Evolutionary conservation across 177 flowering plant genomes (phyloP).

Genomic region (Tripterygium wilfordii): DNA sequence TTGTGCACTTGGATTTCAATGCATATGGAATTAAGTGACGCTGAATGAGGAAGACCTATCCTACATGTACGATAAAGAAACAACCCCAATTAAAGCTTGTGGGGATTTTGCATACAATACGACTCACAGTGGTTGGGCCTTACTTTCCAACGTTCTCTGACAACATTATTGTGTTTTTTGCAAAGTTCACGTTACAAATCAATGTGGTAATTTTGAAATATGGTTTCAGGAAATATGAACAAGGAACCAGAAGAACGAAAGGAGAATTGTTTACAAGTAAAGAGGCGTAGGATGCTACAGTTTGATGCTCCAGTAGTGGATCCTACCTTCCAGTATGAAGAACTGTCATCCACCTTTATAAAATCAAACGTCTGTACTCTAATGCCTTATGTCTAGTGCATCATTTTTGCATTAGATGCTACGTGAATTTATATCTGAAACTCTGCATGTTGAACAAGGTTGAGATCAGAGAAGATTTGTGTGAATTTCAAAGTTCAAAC

Average conservation of each 20-base stretch:
- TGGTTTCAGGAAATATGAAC: slow-evolving; percentile 36
- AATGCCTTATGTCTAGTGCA: too few species aligned
- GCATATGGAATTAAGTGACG: slow-evolving; percentile 38
- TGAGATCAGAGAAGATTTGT: too few species aligned
- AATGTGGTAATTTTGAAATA: slow-evolving; percentile 6
- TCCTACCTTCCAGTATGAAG: slow-evolving; percentile 33
- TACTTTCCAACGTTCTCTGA: not conserved
- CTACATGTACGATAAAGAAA: slow-evolving; percentile 59
- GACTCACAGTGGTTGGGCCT: slow-evolving; percentile 22
- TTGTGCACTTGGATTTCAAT: slow-evolving; percentile 30
- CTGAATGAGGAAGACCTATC: slow-evolving; percentile 53
- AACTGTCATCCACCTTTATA: slow-evolving; percentile 32
- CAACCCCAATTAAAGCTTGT: slow-evolving; percentile 80
- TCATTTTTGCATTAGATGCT: too few species aligned
- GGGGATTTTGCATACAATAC: slow-evolving; percentile 59
- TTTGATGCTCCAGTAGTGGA: slow-evolving; percentile 38
- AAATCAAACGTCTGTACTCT: slow-evolving; percentile 47
- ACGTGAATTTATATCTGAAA: too few species aligned
- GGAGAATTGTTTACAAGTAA: slow-evolving; percentile 51
- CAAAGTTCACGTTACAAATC: too few species aligned
- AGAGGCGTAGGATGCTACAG: slow-evolving; percentile 82
- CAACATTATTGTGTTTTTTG: not conserved
- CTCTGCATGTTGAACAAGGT: too few species aligned
- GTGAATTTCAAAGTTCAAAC: too few species aligned
- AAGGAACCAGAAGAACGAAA: slow-evolving; percentile 38